These are phyloP conservation scores for Oryza nivara DNA, from an alignment of 176 grass and related monocot genomes.

Conservation along the genomic window DNA sequence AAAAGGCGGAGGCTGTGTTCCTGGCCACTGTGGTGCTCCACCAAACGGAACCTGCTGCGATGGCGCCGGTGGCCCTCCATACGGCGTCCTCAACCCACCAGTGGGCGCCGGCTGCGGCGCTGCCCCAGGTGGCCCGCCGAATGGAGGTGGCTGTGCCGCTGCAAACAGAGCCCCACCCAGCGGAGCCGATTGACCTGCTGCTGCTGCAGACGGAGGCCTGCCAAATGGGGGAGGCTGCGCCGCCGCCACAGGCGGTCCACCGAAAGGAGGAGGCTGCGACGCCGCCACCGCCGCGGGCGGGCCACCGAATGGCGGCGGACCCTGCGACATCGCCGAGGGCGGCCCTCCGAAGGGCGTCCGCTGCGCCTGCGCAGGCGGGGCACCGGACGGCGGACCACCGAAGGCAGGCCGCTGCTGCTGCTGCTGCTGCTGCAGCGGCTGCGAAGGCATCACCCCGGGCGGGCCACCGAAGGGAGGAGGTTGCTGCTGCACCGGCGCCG, in stretches of 20 bases:
- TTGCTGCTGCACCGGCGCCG: constrained; percentile 19
- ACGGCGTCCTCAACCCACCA: constrained; percentile 26
- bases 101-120: not conserved
- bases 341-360: constrained; percentile 38
- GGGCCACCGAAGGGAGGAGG: constrained; percentile 29
- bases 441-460: not conserved
- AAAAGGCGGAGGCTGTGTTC: constrained; percentile 35
- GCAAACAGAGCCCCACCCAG: constrained; percentile 10
- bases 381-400: not conserved
- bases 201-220: not conserved
- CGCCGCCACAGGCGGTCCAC: constrained; percentile 19
- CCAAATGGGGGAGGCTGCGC: constrained; percentile 46
- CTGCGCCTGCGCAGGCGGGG: constrained; percentile 15
- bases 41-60: constrained; percentile 41
- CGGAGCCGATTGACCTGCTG: constrained; percentile 11
- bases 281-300: not conserved
- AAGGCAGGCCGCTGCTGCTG: constrained; percentile 29
- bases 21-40: constrained; percentile 50
- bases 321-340: constrained; percentile 1
- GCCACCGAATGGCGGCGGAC: constrained; percentile 22
- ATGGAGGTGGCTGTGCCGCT: constrained; percentile 30
- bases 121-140: constrained; percentile 35
- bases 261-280: constrained; percentile 17
- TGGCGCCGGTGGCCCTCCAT: constrained; percentile 1
- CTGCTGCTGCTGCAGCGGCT: constrained; percentile 19